Evolutionary conservation across 306 rosid species (phyloP).

Genomic region (Medicago ruthenica): DNA sequence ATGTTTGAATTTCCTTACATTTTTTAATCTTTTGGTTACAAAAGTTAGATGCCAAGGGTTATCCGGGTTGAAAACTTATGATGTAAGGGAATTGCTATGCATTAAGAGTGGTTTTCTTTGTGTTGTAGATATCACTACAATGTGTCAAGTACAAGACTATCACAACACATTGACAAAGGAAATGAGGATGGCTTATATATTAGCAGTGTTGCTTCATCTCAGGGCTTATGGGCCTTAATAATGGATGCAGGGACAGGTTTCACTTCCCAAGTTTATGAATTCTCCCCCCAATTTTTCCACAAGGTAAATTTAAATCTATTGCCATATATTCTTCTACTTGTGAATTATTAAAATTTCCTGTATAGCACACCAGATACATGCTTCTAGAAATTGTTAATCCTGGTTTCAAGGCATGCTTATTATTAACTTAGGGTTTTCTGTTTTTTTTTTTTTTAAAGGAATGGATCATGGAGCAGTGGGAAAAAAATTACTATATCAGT

Average conservation of each 20-base stretch:
- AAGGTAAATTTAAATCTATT: constrained; percentile 60
- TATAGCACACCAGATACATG: not conserved
- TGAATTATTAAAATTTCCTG: constrained; percentile 16
- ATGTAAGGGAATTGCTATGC: constrained; percentile 14
- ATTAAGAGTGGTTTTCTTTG: constrained; percentile 37
- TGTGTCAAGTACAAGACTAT: constrained; percentile 79
- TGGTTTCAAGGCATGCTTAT: not conserved
- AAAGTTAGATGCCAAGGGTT: constrained; percentile 8
- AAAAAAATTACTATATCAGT: constrained; percentile 71
- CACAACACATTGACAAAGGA: constrained; percentile 88
- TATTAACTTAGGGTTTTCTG: not conserved
- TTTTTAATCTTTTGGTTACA: not conserved
- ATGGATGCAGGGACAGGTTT: constrained; percentile 99
- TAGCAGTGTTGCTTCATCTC: constrained; percentile 73
- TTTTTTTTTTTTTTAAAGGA: constrained; percentile 63
- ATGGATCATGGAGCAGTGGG: constrained; percentile 96
- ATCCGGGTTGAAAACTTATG: constrained; percentile 2
- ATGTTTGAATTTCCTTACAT: constrained; percentile 14
- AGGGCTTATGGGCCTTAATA: constrained; percentile 85
- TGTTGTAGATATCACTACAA: constrained; percentile 85
- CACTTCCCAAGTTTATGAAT: constrained; percentile 77
- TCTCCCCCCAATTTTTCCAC: constrained; percentile 71
- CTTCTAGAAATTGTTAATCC: constrained; percentile 6
- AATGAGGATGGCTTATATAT: constrained; percentile 81
- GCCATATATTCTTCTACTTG: constrained; percentile 18